phyloP scores from a whole-genome alignment of 1,139 yeast species.

The Hemisphaericaspora subhashii region DNA sequence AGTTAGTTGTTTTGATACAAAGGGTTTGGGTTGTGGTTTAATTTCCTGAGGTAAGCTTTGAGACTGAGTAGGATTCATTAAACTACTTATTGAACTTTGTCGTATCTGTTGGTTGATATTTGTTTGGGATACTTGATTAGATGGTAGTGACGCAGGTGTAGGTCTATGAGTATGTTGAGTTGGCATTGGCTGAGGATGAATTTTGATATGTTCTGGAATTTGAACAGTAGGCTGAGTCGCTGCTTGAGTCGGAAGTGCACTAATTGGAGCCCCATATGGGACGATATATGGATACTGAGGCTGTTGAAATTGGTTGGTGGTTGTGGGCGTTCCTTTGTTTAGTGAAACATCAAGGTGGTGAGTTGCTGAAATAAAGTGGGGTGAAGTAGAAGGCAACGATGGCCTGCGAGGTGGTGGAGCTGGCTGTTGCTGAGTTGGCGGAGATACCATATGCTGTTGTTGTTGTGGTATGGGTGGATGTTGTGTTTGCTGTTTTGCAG shows the following conservation, averaged over 20 bases:
- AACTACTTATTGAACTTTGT: constrained; percentile 13
- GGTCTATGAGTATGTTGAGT: neutral
- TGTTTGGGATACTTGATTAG: neutral
- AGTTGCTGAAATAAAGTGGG: neutral
- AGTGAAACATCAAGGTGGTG: neutral
- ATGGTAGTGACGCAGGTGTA: neutral
- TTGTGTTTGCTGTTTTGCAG: constrained; percentile 44
- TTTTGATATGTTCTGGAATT: neutral
- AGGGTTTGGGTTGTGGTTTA: neutral
- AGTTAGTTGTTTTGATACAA: neutral
- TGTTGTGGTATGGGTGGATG: constrained; percentile 16
- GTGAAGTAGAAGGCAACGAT: constrained; percentile 5
- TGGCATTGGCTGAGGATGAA: neutral
- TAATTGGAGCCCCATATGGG: neutral
- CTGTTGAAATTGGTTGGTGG: constrained; percentile 1
- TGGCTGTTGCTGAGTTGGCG: constrained; percentile 6
- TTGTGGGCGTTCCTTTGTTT: neutral
- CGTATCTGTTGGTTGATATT: constrained; percentile 1
- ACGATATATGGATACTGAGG: neutral
- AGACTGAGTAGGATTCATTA: constrained; percentile 14
- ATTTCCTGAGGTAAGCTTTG: neutral
- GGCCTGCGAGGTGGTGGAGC: constrained; percentile 5
- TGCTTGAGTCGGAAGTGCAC: neutral
- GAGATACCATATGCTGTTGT: constrained; percentile 10
- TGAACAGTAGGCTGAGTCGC: neutral